Percentiles rank a stretch among this genome's conserved stretches.
These are phyloP conservation scores for Aquilaria agallochum DNA, from an alignment of 441 rosid genomes.

Conservation along the genomic window DNA sequence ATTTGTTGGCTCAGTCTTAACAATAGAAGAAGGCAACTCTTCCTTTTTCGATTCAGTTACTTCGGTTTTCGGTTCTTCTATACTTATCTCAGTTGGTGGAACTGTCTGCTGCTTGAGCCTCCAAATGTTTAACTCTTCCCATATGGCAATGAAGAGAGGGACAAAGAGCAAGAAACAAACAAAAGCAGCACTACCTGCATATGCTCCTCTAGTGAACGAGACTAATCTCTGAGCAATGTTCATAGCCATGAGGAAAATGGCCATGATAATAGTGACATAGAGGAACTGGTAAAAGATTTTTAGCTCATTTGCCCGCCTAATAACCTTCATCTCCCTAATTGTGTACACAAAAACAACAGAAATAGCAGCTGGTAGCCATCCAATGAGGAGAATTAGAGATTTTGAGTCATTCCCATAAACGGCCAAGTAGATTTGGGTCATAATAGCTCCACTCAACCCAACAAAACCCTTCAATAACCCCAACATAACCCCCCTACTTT, in stretches of 20 bases:
- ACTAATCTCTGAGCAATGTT: conserved; percentile 50
- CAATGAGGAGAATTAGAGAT: conserved; percentile 70
- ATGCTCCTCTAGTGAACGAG: conserved; percentile 41
- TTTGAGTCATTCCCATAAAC: conserved; percentile 70
- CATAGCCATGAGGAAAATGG: conserved; percentile 68
- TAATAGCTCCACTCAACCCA: conserved; percentile 82
- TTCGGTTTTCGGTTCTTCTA: conserved; percentile 15
- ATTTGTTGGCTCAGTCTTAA: conserved; percentile 22
- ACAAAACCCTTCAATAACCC: conserved; percentile 81
- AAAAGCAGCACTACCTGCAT: conserved; percentile 38
- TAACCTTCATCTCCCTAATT: conserved; percentile 43
- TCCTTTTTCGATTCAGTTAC: conserved; percentile 9
- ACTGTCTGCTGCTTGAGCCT: conserved; percentile 30
- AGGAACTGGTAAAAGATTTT: conserved; percentile 59
- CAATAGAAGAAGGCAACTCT: neutral
- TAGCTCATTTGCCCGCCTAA: conserved; percentile 53
- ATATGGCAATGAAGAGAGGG: conserved; percentile 54
- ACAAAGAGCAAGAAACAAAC: conserved; percentile 51
- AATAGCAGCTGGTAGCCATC: conserved; percentile 79
- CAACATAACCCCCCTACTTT: conserved; percentile 71
- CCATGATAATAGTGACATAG: conserved; percentile 48
- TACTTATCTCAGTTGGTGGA: conserved; percentile 23
- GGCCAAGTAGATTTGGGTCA: conserved; percentile 78
- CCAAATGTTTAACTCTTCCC: conserved; percentile 62
- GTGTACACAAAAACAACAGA: conserved; percentile 68